phyloP scores from a whole-genome alignment of 1,284 basidiomycete genomes.

The Sporisorium sorghi region DNA sequence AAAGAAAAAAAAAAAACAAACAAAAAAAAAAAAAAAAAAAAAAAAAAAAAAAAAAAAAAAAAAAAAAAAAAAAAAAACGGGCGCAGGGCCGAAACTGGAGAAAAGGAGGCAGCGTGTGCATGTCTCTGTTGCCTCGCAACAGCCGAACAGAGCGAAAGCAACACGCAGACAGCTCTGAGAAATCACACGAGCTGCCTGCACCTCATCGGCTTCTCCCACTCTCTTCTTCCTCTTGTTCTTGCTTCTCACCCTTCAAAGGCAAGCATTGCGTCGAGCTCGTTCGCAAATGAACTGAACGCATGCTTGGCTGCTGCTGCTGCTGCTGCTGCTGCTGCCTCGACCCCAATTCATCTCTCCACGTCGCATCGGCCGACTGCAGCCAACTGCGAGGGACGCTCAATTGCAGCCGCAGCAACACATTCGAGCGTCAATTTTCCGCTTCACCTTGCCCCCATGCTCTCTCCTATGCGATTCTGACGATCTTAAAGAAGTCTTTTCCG shows the following conservation, averaged over 20 bases:
- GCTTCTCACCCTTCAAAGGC: background rate
- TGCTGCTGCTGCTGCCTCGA: background rate
- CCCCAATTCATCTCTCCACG: constrained; percentile 2
- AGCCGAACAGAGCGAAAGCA: constrained; percentile 1
- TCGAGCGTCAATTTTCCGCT: background rate
- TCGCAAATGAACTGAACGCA: background rate
- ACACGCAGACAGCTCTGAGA: constrained; percentile 11
- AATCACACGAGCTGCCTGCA: constrained; percentile 20
- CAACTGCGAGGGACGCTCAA: no score
- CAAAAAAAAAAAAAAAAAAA: no score
- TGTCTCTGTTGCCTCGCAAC: background rate
- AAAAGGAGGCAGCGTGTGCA: background rate
- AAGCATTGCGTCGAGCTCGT: background rate
- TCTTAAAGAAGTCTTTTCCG: background rate
- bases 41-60: no score
- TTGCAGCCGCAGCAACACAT: background rate
- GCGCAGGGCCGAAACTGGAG: background rate
- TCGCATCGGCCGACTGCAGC: background rate
- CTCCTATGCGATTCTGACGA: background rate
- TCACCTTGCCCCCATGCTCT: background rate
- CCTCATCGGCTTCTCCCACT: constrained; percentile 1
- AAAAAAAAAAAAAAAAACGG: no score
- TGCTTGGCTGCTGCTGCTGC: constrained; percentile 2
- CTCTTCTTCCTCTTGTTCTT: background rate
- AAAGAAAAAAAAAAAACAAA: no score